Conservation (phyloP, 2,329 filamentous ascomycete genomes). For the Arthroderma sp. region DNA sequence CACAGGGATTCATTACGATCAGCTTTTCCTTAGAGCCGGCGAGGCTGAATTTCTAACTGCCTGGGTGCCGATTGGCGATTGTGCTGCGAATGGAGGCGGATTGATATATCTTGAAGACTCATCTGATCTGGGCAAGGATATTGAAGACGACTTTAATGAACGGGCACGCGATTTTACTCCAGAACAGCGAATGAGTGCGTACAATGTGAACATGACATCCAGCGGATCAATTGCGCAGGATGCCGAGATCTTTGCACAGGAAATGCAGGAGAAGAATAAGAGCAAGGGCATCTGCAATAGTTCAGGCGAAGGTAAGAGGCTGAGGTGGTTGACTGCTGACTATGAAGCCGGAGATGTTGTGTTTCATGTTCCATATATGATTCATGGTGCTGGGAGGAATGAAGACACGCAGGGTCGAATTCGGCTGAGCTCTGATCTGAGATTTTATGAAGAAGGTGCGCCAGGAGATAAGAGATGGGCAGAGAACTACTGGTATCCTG, state of each 20-base stretch:
- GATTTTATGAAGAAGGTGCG: constrained; percentile 27
- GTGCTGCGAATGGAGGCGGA: constrained; percentile 23
- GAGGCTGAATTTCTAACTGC: constrained; percentile 21
- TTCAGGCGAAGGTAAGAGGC: constrained; percentile 1
- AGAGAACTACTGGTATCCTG: constrained; percentile 22
- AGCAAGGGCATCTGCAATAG: background rate
- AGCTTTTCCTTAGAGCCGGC: constrained; percentile 28
- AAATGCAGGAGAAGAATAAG: constrained; percentile 7
- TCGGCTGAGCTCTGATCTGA: constrained; percentile 29
- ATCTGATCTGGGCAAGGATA: constrained; percentile 21
- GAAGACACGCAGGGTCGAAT: constrained; percentile 27
- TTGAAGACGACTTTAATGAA: constrained; percentile 27
- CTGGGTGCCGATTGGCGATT: constrained; percentile 29
- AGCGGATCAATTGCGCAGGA: constrained; percentile 17
- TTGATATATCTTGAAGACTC: constrained; percentile 31
- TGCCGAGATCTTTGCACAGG: constrained; percentile 13
- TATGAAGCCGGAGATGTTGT: constrained; percentile 30
- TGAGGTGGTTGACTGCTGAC: constrained; percentile 20
- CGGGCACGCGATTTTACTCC: constrained; percentile 15
- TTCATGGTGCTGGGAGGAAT: constrained; percentile 30
- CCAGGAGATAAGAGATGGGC: constrained; percentile 25
- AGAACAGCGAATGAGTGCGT: constrained; percentile 21
- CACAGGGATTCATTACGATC: constrained; percentile 32
- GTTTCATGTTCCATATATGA: constrained; percentile 33
- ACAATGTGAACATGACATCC: constrained; percentile 19